Base-by-base conservation (phyloP, 2,329 filamentous ascomycete species). In the Xylariomycetidae sp. region DNA sequence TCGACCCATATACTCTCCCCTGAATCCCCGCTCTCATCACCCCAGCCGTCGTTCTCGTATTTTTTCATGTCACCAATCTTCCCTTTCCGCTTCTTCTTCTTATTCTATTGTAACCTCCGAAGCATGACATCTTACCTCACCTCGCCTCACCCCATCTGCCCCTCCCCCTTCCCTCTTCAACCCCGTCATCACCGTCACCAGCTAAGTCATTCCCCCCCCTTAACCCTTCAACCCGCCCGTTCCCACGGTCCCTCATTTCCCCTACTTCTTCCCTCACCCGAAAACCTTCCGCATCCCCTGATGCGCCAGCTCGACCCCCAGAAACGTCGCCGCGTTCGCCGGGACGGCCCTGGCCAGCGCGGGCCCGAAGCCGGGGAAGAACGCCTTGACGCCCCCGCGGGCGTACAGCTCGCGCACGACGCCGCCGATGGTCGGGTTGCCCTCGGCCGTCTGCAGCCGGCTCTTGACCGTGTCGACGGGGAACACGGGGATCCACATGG, bases 401-500 rank as follows among this genome's bases (percentile, higher is more conserved):
- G 70, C 80, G 57, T 95, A 95, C n/a, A 98, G 70, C 34, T 88
- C 79, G 45, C 77, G 74, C 32, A 98, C 77, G 19, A 92, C 87
- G 6, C 85, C 81, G 12, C 80, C 75, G 32, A 98, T 78, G 0
- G 84, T 87, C 31, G 88, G 82, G 48, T 83, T 83, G 30, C 88
- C 88, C 54, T 92, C 85, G 26, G 88, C 88, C 27, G 87, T 94
- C 72, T 98, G 92, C 58, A 98, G 67, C 23, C 89, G 74, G 44
- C 83, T 89, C 77, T 98, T 98, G 66, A 98, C 82, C 0, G 92
- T 98, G 57, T 98, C 92, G 45, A 98, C 76, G 15, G 92, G 92
- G 76, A 98, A 98, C 26, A 98, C 89, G 34, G 92, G 89, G 48
- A 96, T 92, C 92, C 92, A 98, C 92, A 98, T 98, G 43, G 92